Evolutionary conservation across 2,329 filamentous ascomycete genomes (phyloP).

Genomic region (Ceratocystis alfenasii): DNA sequence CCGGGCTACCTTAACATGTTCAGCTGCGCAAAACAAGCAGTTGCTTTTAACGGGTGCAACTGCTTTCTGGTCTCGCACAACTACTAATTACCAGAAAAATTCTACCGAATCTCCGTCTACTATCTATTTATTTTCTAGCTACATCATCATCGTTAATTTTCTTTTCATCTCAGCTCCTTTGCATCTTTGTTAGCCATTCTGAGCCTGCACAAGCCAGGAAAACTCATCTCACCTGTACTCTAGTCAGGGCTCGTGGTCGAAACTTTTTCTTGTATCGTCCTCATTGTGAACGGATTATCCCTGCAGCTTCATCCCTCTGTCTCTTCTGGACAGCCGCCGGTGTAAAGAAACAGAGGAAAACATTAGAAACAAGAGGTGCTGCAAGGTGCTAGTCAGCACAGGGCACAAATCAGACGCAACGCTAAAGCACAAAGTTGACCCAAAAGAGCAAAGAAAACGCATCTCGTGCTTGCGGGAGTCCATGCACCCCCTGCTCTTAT

Average conservation of each 20-base stretch:
- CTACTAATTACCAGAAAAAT: background rate
- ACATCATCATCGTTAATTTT: background rate
- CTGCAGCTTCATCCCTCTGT: background rate
- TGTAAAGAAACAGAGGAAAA: background rate
- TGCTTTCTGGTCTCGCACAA: background rate
- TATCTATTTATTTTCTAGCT: background rate
- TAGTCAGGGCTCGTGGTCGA: background rate
- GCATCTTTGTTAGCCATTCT: slow-evolving; percentile 5
- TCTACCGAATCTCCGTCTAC: background rate
- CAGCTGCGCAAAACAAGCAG: background rate
- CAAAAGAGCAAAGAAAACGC: slow-evolving; percentile 20
- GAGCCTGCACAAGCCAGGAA: background rate
- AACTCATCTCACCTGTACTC: background rate
- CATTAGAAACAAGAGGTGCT: background rate
- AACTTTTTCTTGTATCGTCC: background rate
- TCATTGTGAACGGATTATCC: background rate
- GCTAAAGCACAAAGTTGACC: slow-evolving; percentile 12
- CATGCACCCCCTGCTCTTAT: slow-evolving; percentile 13
- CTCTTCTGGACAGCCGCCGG: background rate
- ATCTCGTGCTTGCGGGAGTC: slow-evolving; percentile 20
- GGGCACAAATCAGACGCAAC: slow-evolving; percentile 10
- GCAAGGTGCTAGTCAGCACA: background rate
- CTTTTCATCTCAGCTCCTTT: too few species aligned
- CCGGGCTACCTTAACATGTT: background rate
- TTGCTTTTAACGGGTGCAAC: background rate